A percentile compares a stretch with the other conserved stretches of the same genome.
Evolutionary conservation across 495 filamentous ascomycete genomes (phyloP).

Genomic region (Clavariopsis aquatica): DNA sequence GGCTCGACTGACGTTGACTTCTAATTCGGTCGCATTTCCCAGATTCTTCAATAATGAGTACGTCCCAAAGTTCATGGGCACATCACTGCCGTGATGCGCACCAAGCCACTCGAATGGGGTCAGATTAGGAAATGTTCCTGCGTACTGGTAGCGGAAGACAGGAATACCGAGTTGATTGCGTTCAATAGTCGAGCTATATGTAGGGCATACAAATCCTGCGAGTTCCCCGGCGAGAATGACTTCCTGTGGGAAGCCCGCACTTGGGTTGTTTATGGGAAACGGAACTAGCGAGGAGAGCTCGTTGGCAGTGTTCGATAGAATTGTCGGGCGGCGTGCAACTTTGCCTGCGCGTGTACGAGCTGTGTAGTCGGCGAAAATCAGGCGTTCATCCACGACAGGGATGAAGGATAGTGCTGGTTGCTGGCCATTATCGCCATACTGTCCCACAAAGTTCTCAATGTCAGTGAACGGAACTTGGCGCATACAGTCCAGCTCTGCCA

Average conservation of each 20-base stretch:
- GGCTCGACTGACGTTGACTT: conserved; percentile 45
- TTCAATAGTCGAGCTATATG: conserved; percentile 21
- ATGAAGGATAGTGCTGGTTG: conserved; percentile 42
- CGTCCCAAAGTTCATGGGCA: conserved; percentile 54
- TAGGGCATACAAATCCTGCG: conserved; percentile 41
- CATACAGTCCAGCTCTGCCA: conserved; percentile 50
- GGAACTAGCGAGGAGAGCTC: conserved; percentile 6
- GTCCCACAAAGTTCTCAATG: conserved; percentile 48
- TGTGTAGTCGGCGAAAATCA: conserved; percentile 51
- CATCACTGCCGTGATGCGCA: conserved; percentile 53
- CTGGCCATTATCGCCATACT: conserved; percentile 7
- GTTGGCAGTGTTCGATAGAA: conserved; percentile 20
- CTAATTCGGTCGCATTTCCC: conserved; percentile 41
- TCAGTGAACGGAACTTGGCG: conserved; percentile 44
- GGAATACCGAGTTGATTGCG: neutral
- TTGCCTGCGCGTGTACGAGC: conserved; percentile 38
- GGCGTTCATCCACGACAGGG: conserved; percentile 45
- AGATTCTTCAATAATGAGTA: conserved; percentile 31
- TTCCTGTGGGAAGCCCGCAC: conserved; percentile 38
- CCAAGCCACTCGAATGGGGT: conserved; percentile 51
- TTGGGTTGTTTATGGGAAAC: conserved; percentile 36
- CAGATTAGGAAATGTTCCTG: conserved; percentile 52
- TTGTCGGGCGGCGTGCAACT: conserved; percentile 5
- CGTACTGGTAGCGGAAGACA: conserved; percentile 48
- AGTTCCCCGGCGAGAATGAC: conserved; percentile 23